Evolutionary conservation across 2,329 filamentous ascomycete species (phyloP).

Genomic region (Beauveria sp.): DNA sequence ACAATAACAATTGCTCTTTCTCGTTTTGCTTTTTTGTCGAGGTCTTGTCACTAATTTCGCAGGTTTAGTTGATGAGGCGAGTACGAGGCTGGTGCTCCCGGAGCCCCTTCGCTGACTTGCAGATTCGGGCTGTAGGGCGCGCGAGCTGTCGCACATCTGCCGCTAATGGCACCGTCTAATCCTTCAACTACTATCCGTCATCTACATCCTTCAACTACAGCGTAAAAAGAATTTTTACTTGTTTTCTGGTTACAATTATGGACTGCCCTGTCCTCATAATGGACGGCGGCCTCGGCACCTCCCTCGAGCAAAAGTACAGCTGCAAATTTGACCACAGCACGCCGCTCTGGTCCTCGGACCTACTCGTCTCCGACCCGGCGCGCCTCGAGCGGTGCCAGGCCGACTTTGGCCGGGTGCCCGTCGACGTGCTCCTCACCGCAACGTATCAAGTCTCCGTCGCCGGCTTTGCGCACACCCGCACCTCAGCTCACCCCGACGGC

Average conservation of each 20-base stretch:
- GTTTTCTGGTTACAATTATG: background rate
- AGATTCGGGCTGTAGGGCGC: background rate
- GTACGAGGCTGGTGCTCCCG: background rate
- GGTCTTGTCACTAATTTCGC: too few relatives aligned
- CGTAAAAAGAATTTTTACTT: background rate
- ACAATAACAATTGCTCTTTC: too few relatives aligned
- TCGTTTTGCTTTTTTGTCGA: too few relatives aligned
- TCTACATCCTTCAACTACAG: background rate
- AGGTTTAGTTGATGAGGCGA: background rate
- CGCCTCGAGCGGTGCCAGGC: slow-evolving; percentile 48
- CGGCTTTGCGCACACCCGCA: slow-evolving; percentile 43
- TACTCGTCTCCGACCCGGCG: slow-evolving; percentile 46
- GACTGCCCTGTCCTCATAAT: slow-evolving; percentile 39
- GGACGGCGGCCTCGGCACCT: slow-evolving; percentile 61
- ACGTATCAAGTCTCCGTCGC: slow-evolving; percentile 58
- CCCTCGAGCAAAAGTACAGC: slow-evolving; percentile 50
- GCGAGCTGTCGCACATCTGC: background rate
- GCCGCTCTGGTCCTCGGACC: slow-evolving; percentile 61
- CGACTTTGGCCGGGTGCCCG: slow-evolving; percentile 47
- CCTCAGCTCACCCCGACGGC: slow-evolving; percentile 29
- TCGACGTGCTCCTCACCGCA: slow-evolving; percentile 57
- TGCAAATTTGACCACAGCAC: slow-evolving; percentile 42
- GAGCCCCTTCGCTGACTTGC: background rate
- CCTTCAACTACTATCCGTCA: background rate
- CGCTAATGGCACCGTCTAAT: background rate